phyloP scores from a whole-genome alignment of 352 stramenopile species.

The Globisporangium paddicum region DNA sequence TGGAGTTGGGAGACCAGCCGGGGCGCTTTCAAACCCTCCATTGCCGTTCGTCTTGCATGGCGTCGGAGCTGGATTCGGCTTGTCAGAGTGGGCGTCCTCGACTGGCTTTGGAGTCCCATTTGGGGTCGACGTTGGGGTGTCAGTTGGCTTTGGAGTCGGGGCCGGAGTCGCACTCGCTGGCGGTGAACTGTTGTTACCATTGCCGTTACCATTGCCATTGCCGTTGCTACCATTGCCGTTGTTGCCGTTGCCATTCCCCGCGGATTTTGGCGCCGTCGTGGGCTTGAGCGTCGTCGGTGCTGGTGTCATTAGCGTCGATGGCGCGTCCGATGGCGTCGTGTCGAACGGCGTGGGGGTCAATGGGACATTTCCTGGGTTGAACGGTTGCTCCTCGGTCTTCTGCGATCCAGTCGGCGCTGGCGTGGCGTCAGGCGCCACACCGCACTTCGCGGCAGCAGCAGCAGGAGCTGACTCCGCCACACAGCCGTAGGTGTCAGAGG shows the following conservation, averaged over 20 bases:
- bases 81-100: neutral
- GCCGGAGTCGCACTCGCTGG: neutral
- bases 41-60: neutral
- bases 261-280: neutral
- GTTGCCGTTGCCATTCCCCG: neutral
- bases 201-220: neutral
- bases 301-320: neutral
- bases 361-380: neutral
- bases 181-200: neutral
- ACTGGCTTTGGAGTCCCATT: neutral
- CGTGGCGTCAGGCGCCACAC: neutral
- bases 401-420: neutral
- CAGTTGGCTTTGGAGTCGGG: neutral
- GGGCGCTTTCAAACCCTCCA: no score
- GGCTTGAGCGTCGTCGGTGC: neutral
- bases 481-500: slow-evolving; percentile 20
- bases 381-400: neutral
- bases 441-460: neutral
- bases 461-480: slow-evolving; percentile 6
- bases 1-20: neutral
- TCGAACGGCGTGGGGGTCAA: neutral
- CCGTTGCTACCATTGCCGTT: no score
- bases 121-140: neutral
- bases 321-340: neutral
- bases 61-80: neutral